Evolutionary conservation across 202 grass and related monocot genomes (phyloP), one percentile per base, ranked within the genome.

Genomic region (Carex sylvatica): DNA sequence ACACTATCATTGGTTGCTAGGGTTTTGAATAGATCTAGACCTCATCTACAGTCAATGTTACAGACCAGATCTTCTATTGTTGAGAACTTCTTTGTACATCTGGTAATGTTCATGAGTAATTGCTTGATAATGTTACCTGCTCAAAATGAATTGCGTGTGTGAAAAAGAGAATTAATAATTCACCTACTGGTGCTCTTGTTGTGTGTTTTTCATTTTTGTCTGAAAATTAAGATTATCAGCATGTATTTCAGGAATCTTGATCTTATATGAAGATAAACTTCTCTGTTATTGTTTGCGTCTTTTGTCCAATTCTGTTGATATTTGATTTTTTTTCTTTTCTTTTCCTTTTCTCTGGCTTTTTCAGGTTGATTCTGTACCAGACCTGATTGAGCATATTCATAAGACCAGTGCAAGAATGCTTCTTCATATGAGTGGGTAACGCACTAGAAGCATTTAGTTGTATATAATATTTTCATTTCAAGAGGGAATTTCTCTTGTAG

Each of bases 381-480:
- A 96, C 91, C 85, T 99, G 85, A 78, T 86, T 26, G 85, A 93
- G 81, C 89, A 99, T 86, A 99, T 99, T 93, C 91, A 99, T 86
- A 91, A 88, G 77, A 88, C 70, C 76, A 99, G 93, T 84, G 97
- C 97, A 63, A 86, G 87, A 4, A 92, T 93, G 93, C 97, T 99
- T 87, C 89, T 99, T 60, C 93, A 99, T 91, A 96, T 96, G 78
- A 93, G 91, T 85, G 97, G 97, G 97, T 99, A 96, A 79, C 47
- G 70, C 72, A 55, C 49, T 82, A 10, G 10, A 49, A 70, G 26
- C 53, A 81, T 74, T 60, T 59, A 69, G 16, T 64, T 71, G 6
- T 81, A 19, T 16, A 79, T 10, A 26, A 40, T 18, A 49, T 59
- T 65, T 26, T 60, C 22, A 18, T 64, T 47, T 82, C 16, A 18